Conservation (phyloP, 1,139 yeast genomes). For the Pichia terricola region DNA sequence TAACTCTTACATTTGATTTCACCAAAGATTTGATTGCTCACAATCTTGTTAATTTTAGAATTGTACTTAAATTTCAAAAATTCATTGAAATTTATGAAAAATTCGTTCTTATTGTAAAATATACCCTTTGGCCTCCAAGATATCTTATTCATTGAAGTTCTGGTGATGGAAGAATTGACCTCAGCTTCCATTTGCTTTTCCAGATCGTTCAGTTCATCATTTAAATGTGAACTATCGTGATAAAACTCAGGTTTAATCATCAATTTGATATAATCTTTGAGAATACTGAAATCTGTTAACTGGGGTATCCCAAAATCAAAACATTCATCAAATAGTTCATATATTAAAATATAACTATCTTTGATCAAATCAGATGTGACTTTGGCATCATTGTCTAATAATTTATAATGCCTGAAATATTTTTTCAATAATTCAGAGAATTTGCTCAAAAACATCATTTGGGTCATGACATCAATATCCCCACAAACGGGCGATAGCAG, state of each 20-base stretch:
- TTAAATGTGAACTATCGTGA: slow-evolving; percentile 16
- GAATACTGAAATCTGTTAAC: slow-evolving; percentile 60
- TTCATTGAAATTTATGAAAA: slow-evolving; percentile 67
- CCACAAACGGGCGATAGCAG: slow-evolving; percentile 37
- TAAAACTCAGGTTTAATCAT: slow-evolving; percentile 13
- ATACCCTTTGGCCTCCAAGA: slow-evolving; percentile 82
- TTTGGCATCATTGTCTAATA: slow-evolving; percentile 6
- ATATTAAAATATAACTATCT: slow-evolving; percentile 59
- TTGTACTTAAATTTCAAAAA: slow-evolving; percentile 55
- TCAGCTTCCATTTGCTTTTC: slow-evolving; percentile 16
- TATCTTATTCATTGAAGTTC: slow-evolving; percentile 63
- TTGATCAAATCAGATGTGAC: slow-evolving; percentile 50
- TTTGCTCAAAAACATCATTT: slow-evolving; percentile 49
- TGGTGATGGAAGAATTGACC: slow-evolving; percentile 57
- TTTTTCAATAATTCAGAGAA: slow-evolving; percentile 47
- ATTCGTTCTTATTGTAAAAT: slow-evolving; percentile 67
- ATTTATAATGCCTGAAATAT: slow-evolving; percentile 32
- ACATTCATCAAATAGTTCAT: slow-evolving; percentile 65
- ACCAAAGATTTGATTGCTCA: slow-evolving; percentile 56
- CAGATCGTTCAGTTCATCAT: slow-evolving; percentile 13
- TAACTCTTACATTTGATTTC: slow-evolving; percentile 57
- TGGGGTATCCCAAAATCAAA: slow-evolving; percentile 69
- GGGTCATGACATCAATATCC: slow-evolving; percentile 48
- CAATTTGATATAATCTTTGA: slow-evolving; percentile 56
- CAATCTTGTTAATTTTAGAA: slow-evolving; percentile 43